Evolutionary conservation across 2,329 filamentous ascomycete species (phyloP).

Genomic region (Sphaerulina musiva): DNA sequence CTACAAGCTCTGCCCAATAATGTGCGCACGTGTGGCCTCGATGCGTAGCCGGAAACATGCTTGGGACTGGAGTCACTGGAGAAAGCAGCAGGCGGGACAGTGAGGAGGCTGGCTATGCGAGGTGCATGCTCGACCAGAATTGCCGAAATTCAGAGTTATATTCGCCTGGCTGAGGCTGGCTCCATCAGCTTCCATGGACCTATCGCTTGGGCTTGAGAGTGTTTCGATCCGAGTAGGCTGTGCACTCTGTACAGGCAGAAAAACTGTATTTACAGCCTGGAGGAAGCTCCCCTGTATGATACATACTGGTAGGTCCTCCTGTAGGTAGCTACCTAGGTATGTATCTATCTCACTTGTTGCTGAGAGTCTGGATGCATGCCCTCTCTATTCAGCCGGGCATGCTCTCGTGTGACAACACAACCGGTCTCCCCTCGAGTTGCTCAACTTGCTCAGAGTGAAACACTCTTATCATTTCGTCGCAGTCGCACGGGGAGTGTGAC

Average conservation of each 20-base stretch:
- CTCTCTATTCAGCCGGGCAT: too few species aligned
- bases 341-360: too few species aligned
- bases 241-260: neutral
- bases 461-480: too few species aligned
- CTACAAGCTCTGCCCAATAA: constrained; percentile 2
- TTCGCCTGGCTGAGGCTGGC: neutral
- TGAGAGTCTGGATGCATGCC: too few species aligned
- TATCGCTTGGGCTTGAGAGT: neutral
- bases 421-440: too few species aligned
- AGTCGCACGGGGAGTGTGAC: too few species aligned
- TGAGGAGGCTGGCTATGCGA: neutral
- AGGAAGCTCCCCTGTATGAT: neutral
- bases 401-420: too few species aligned
- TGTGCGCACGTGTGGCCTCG: neutral
- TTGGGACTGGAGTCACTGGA: neutral
- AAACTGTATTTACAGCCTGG: neutral
- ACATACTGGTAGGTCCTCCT: neutral
- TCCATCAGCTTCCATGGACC: neutral
- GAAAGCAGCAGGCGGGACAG: too few species aligned
- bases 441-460: too few species aligned
- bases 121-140: neutral
- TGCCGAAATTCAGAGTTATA: neutral
- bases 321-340: neutral
- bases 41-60: neutral
- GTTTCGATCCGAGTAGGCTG: neutral